These are phyloP conservation scores for Tetracladium setigerum DNA, from an alignment of 495 filamentous ascomycete species.

Conservation along the genomic window DNA sequence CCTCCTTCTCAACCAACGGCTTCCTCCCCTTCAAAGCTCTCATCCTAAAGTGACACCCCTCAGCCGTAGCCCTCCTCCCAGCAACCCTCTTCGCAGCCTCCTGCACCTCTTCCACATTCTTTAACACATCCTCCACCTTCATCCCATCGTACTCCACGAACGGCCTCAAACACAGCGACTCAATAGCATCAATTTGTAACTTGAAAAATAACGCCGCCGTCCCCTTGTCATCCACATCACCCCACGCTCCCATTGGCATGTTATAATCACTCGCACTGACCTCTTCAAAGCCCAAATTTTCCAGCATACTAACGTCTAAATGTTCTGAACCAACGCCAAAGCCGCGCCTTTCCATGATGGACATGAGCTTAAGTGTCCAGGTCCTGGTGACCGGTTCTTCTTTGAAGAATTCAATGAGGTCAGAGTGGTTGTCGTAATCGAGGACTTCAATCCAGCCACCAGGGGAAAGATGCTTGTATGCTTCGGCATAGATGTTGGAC, in stretches of 20 bases:
- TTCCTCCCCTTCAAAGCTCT: no score
- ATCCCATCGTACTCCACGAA: constrained; percentile 53
- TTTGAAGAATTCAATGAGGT: constrained; percentile 33
- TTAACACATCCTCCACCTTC: constrained; percentile 40
- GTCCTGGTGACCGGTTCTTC: constrained; percentile 28
- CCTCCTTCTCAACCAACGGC: no score
- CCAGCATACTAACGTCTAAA: constrained; percentile 41
- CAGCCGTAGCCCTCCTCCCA: no score
- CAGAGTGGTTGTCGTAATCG: constrained; percentile 40
- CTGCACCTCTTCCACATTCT: no score
- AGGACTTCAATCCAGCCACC: constrained; percentile 61
- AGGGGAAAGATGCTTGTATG: constrained; percentile 49
- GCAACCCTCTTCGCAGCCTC: no score
- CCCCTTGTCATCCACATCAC: constrained; percentile 43
- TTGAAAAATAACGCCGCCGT: constrained; percentile 63
- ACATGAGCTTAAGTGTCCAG: constrained; percentile 33
- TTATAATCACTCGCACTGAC: constrained; percentile 44
- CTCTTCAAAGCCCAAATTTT: constrained; percentile 54
- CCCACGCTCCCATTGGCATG: constrained; percentile 54
- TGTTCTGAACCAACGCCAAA: constrained; percentile 41
- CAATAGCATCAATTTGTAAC: constrained; percentile 54
- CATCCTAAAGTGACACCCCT: no score
- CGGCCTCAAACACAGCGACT: constrained; percentile 50
- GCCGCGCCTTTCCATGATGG: constrained; percentile 32
- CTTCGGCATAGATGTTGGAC: constrained; percentile 51